Base-by-base conservation (phyloP, 805 yeast genomes). In the Pichia occidentalis region DNA sequence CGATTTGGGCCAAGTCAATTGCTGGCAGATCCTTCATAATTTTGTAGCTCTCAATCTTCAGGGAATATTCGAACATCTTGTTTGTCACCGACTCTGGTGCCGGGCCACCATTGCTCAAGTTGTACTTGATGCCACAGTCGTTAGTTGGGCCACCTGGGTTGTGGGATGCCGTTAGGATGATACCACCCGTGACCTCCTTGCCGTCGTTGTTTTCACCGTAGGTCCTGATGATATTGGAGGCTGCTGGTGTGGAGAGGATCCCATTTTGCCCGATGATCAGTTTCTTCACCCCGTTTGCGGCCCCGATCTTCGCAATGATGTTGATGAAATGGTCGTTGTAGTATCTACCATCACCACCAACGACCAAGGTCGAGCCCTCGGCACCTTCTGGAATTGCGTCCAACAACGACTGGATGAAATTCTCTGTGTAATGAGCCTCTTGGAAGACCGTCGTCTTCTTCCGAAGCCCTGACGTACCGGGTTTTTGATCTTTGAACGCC, bases 261-360 rank as follows among this genome's bases (percentile, higher is more conserved):
- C 97, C 97, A 52, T 82, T 55, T 53, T 85, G 85, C 45, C 98
- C 98, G 46, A 90, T 69, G 48, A 90, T 80, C 52, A 90, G 65
- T 59, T 85, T 85, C 51, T 66, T 69, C 39, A 88, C 95, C 25
- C 95, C 95, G 57, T 90, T 90, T 32, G 90, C 98, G 23, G 95
- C 94, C 43, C 85, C 81, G 37, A 90, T 85, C 49, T 77, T 64
- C 24, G 85, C 82, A 52, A 90, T 90, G 56, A 80, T 64, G 57
- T 86, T 85, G 52, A 92, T 75, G 28, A 87, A 88, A 31, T 68
- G 71, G 50, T 75, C 82, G 57, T 88, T 88, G 68, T 86, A 92
- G 69, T 69, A 90, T 51, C 98, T 79, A 32, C 97, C 97, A 59
- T 90, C 98, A 43, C 98, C 98, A 43, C 98, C 98, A 48, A 90